Evolutionary conservation across 83 land plant genomes (phyloP).

Genomic region (Picea abies): DNA sequence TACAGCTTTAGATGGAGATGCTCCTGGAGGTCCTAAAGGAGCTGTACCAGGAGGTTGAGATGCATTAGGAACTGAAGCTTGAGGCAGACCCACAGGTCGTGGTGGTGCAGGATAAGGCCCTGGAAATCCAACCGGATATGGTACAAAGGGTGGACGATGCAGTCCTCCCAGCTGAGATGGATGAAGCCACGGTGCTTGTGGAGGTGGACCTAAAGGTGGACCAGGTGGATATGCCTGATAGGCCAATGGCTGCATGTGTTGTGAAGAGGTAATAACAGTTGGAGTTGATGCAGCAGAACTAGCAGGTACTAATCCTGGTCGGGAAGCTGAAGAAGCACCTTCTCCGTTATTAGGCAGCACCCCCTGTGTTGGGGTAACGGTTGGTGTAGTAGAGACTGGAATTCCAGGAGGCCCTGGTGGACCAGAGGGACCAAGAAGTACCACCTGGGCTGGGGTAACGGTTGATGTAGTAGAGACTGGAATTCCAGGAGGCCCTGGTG

Average conservation of each 20-base stretch:
- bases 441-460: conserved; percentile 8
- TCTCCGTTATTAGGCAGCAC: neutral
- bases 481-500: conserved; percentile 21
- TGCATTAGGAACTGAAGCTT: conserved; percentile 27
- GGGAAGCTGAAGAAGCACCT: conserved; percentile 2
- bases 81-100: conserved; percentile 28
- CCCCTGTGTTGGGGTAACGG: neutral
- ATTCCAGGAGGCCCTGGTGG: conserved; percentile 20
- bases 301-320: conserved; percentile 13
- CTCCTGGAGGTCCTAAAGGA: conserved; percentile 21
- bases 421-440: conserved; percentile 19
- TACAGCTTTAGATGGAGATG: conserved; percentile 16
- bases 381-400: conserved; percentile 8
- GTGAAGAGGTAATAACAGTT: neutral
- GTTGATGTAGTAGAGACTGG: conserved; percentile 22
- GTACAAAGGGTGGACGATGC: conserved; percentile 38
- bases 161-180: conserved; percentile 38
- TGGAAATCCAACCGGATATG: conserved; percentile 38
- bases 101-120: conserved; percentile 34
- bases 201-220: conserved; percentile 33
- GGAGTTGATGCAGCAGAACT: conserved; percentile 18
- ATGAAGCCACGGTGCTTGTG: conserved; percentile 52
- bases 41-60: conserved; percentile 59
- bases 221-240: conserved; percentile 36
- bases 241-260: conserved; percentile 32